A percentile compares a stretch with the other conserved stretches of the same genome.
Evolutionary conservation across 176 grass and related monocot species (phyloP).

Genomic region (Musa beccarii): DNA sequence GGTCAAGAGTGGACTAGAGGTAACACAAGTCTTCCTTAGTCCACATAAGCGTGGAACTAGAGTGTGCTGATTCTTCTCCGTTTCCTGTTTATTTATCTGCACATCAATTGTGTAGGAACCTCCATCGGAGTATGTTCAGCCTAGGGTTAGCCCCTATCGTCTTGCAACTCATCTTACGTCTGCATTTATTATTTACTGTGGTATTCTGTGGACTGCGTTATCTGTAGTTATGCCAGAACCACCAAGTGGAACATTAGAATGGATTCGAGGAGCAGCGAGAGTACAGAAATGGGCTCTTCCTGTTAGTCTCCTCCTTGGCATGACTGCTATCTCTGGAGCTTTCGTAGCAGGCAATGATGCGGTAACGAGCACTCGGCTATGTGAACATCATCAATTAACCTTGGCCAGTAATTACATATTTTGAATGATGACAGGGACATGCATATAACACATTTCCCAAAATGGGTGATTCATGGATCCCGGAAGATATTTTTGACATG

Average conservation of each 20-base stretch:
- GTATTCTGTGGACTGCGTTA: conserved; percentile 91
- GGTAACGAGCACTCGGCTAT: conserved; percentile 36
- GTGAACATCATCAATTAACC: not conserved
- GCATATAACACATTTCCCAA: conserved; percentile 98
- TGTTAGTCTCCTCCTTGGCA: conserved; percentile 61
- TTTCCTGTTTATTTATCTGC: conserved; percentile 6
- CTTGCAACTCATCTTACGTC: conserved; percentile 90
- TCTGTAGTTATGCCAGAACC: conserved; percentile 85
- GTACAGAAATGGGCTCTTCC: conserved; percentile 65
- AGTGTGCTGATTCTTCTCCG: not conserved
- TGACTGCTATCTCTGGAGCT: conserved; percentile 87
- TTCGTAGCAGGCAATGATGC: conserved; percentile 98
- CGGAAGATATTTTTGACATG: conserved; percentile 81
- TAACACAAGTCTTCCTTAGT: conserved; percentile 21
- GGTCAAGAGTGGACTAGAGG: conserved; percentile 98
- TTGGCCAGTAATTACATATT: conserved; percentile 17
- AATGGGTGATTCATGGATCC: conserved; percentile 97
- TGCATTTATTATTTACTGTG: conserved; percentile 88
- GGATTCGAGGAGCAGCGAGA: conserved; percentile 69
- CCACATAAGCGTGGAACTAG: conserved; percentile 10
- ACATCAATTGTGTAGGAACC: conserved; percentile 47
- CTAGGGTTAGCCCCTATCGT: conserved; percentile 87
- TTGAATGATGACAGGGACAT: conserved; percentile 52
- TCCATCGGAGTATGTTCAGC: conserved; percentile 79
- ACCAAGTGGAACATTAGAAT: conserved; percentile 56